Percentiles rank a stretch among this genome's conserved stretches.
phyloP scores from a whole-genome alignment of 164 flowering plant species.

The Nelumbo lutea region DNA sequence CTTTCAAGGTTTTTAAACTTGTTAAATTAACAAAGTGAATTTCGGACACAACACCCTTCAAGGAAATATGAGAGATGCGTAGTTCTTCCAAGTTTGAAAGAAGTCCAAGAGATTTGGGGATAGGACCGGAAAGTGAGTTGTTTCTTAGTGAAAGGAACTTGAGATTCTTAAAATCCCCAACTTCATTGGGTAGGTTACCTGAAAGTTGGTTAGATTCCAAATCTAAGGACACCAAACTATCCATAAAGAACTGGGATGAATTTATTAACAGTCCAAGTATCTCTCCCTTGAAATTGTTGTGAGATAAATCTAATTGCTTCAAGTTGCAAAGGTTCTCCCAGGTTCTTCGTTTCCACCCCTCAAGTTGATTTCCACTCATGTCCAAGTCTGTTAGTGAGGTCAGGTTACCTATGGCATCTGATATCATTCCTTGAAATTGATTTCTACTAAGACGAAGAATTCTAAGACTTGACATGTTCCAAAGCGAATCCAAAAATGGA shows the following conservation, averaged over 20 bases:
- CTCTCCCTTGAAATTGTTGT: neutral
- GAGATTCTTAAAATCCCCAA: too few relatives aligned
- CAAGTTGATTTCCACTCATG: too few relatives aligned
- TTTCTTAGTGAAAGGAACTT: too few relatives aligned
- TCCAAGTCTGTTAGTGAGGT: too few relatives aligned
- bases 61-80: neutral
- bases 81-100: neutral
- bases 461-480: neutral
- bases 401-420: neutral
- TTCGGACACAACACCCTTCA: neutral
- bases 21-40: neutral
- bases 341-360: neutral
- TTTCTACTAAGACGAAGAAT: neutral
- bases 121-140: too few relatives aligned
- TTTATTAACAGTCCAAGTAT: neutral
- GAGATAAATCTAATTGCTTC: neutral
- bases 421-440: too few relatives aligned
- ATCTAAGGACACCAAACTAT: neutral
- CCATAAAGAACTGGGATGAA: neutral
- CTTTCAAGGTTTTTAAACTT: neutral
- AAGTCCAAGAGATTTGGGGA: neutral
- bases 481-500: neutral
- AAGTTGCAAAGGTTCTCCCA: neutral
- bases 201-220: neutral
- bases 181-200: neutral